Evolutionary conservation across 805 yeast species (phyloP).

Genomic region (Isabelozyma pseudorhagii): DNA sequence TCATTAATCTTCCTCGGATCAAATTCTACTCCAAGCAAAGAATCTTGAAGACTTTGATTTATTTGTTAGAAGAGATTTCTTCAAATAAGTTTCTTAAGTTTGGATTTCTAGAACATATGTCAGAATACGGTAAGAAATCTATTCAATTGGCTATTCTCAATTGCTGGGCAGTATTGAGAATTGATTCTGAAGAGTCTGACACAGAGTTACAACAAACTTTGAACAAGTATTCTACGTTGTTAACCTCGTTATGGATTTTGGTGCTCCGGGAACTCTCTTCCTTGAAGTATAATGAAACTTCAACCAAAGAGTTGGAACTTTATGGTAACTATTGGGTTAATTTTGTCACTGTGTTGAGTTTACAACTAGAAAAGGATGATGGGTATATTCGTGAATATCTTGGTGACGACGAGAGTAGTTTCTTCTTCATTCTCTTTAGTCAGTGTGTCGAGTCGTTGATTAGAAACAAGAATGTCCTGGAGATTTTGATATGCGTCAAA

Average conservation of each 20-base stretch:
- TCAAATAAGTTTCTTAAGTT: conserved; percentile 43
- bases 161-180: conserved; percentile 68
- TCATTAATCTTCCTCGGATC: conserved; percentile 49
- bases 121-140: conserved; percentile 45
- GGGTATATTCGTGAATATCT: conserved; percentile 44
- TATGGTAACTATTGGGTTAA: conserved; percentile 72
- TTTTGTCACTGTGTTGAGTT: conserved; percentile 71
- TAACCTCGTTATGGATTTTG: conserved; percentile 78
- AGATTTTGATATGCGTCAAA: conserved; percentile 45
- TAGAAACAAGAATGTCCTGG: conserved; percentile 42
- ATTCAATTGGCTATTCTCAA: conserved; percentile 60
- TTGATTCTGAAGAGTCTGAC: conserved; percentile 20
- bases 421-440: conserved; percentile 78
- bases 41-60: conserved; percentile 61
- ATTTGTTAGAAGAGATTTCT: conserved; percentile 60
- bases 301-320: conserved; percentile 41
- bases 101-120: conserved; percentile 51
- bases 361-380: conserved; percentile 53
- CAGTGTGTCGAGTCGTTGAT: conserved; percentile 77
- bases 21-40: conserved; percentile 44
- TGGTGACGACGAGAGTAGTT: conserved; percentile 56
- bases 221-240: conserved; percentile 51
- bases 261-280: conserved; percentile 72
- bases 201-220: conserved; percentile 47
- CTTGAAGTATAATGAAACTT: conserved; percentile 49